Evolutionary conservation across 345 rosid genomes (phyloP), one percentile per base, ranked within the genome.

Genomic region (Citrus sp.): DNA sequence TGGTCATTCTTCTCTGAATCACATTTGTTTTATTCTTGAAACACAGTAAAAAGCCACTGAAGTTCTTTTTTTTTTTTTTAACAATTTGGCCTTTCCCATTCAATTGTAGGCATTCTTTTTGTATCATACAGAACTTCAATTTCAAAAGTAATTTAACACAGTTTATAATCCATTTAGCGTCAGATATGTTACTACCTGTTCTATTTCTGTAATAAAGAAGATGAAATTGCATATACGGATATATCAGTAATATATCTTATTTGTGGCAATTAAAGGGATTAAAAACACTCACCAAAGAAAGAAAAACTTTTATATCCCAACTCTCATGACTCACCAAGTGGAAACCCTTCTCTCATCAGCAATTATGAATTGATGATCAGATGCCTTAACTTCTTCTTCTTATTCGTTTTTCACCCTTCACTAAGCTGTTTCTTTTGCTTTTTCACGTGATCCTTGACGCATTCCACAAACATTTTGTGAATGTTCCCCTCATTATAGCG

Each of bases 51-150:
- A 30, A 12, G 56, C 30, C 70, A 66, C 61, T 35, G 67, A 77
- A 49, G 51, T 4, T 46, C 60, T 4, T 21, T 34, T 8, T 25
- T 7, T 42, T 42, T 30, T 7, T 7, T 37, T 37, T 1, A 40
- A 40, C 14, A 9, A 21, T 35, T 38, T 70, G 55, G 67, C 37
- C 65, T 70, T 66, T 46, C 42, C 71, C 37, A 61, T 74, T 74
- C 24, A 64, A 80, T 61, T 83, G 37, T 79, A 46, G 83, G 73
- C 24, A 51, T 76, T 79, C 73, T 81, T 73, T 86, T 51, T 72
- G 70, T 80, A 70, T 59, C 68, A 58, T 38, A 68, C 40, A 54
- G 63, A 38, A 35, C 14, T 76, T 64, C 35, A 22, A 64, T 35
- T 51, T 61, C 40, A 73, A 73, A 81, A 72, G 63, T 42, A 51